A percentile compares a stretch with the other conserved stretches of the same genome.
These are phyloP conservation scores for Priceomyces medius DNA, from an alignment of 805 yeast genomes.

Conservation along the genomic window DNA sequence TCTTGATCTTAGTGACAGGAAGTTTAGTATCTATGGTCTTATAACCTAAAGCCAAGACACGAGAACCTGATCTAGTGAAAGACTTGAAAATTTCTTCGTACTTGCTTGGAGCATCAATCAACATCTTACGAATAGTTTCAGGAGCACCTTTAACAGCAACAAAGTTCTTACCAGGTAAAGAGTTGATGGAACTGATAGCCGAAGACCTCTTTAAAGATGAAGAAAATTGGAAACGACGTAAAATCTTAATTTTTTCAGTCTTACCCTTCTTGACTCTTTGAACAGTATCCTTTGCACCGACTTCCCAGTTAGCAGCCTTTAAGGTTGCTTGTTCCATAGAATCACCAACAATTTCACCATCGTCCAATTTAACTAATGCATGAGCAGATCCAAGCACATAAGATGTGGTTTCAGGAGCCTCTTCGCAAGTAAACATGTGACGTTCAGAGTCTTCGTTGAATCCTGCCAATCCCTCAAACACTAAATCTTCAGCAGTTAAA, in stretches of 20 bases:
- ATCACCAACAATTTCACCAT: constrained; percentile 97
- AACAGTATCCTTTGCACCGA: constrained; percentile 73
- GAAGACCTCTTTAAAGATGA: constrained; percentile 94
- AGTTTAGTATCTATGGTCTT: constrained; percentile 60
- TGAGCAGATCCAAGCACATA: constrained; percentile 91
- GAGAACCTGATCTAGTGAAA: constrained; percentile 92
- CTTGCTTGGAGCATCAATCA: constrained; percentile 64
- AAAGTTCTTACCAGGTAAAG: constrained; percentile 47
- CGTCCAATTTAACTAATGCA: constrained; percentile 90
- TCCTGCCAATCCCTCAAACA: constrained; percentile 95
- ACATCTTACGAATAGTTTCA: constrained; percentile 83
- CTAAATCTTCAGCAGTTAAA: constrained; percentile 92
- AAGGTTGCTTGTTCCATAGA: constrained; percentile 98
- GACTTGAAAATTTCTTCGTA: constrained; percentile 86
- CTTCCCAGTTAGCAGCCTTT: constrained; percentile 81
- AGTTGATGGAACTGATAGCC: constrained; percentile 63
- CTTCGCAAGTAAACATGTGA: constrained; percentile 52
- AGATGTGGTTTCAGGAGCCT: constrained; percentile 68
- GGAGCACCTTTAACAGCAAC: constrained; percentile 98
- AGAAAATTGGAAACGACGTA: constrained; percentile 95
- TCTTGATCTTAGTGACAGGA: constrained; percentile 53
- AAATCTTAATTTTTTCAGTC: constrained; percentile 58
- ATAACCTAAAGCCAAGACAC: constrained; percentile 89
- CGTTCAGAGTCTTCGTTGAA: constrained; percentile 52
- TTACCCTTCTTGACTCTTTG: constrained; percentile 38